Base-by-base conservation (phyloP, 768 basidiomycete genomes). In the Coprinopsis strossmayeri region DNA sequence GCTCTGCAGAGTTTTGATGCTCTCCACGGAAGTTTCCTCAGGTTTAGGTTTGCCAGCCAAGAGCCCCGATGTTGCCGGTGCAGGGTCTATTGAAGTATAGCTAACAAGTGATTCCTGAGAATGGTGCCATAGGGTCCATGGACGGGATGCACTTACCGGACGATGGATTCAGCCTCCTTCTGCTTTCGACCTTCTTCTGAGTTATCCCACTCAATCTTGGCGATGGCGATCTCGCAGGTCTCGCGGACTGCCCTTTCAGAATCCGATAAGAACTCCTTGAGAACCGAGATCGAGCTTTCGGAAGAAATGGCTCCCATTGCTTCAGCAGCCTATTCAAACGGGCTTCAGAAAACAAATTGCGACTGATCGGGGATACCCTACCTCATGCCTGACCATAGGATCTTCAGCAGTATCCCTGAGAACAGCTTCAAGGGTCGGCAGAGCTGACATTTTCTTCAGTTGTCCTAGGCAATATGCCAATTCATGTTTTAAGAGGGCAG, bases 351-450 rank as follows among this genome's bases (percentile, higher is more conserved):
- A n/a, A n/a, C n/a, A n/a, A n/a, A n/a, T n/a, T n/a, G n/a, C n/a
- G 45, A 40, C 32, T 24, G 11, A 18, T 25, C 27, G 24, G 12
- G 43, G 32, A 23, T 30, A 45, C 57, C 72, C 50, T 56, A 89
- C 91, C 78, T 99, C 96, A 69, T 99, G 96, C 47, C 96, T 75
- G 52, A 98, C 96, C 96, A 99, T 99, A 0, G 91, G 84, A 64
- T 95, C 87, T 62, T 94, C 85, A 15, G 71, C 60, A 34, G 64
- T 61, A 59, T 92, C 73, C 53, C 77, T 71, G 30, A 99, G 74
- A 3, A 94, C 88, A 2, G 70, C 65, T 61, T 90, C 86, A 3
- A 99, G 79, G 15, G 77, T 75, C 4, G 91, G 84, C 10, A 98
- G 70, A 0, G 95, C 96, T 2, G 73, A 70, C 0, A 69, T 58